Evolutionary conservation across 2,329 filamentous ascomycete species (phyloP).

Genomic region (Alternaria infectoria): DNA sequence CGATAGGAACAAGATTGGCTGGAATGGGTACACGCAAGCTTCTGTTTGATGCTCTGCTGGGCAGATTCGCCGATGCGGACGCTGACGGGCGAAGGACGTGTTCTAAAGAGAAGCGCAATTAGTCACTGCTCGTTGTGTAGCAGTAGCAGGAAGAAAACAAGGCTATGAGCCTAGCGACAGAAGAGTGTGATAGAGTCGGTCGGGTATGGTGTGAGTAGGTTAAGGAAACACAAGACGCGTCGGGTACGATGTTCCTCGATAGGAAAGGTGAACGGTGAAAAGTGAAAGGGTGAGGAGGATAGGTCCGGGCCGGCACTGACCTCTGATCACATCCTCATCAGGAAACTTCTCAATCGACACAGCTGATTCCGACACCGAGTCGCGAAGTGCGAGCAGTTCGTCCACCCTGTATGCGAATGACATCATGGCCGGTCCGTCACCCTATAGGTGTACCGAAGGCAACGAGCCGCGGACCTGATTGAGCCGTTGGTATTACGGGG

Average conservation of each 20-base stretch:
- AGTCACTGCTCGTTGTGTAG: slow-evolving; percentile 4
- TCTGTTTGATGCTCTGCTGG: slow-evolving; percentile 32
- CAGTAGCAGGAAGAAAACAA: background rate
- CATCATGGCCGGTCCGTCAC: slow-evolving; percentile 27
- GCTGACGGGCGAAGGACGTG: slow-evolving; percentile 51
- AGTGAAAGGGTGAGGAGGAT: slow-evolving; percentile 17
- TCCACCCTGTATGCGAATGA: slow-evolving; percentile 50
- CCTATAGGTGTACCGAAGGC: slow-evolving; percentile 6
- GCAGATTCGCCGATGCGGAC: slow-evolving; percentile 45
- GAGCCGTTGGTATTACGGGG: slow-evolving; percentile 5
- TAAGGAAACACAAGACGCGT: background rate
- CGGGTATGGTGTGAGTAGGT: background rate
- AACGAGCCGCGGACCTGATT: slow-evolving; percentile 12
- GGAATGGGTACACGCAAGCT: slow-evolving; percentile 30
- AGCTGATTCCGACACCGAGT: slow-evolving; percentile 51
- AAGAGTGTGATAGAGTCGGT: background rate
- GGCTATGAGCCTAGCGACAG: background rate
- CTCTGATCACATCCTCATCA: slow-evolving; percentile 52
- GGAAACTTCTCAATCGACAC: slow-evolving; percentile 51
- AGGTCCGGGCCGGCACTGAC: slow-evolving; percentile 30
- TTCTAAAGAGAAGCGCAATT: slow-evolving; percentile 30
- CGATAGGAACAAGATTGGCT: slow-evolving; percentile 19
- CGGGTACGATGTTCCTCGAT: background rate
- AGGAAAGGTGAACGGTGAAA: slow-evolving; percentile 17
- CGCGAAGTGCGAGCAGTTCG: slow-evolving; percentile 50